Base-by-base conservation (phyloP, 2,329 filamentous ascomycete species). In the Ophiostoma sp. region DNA sequence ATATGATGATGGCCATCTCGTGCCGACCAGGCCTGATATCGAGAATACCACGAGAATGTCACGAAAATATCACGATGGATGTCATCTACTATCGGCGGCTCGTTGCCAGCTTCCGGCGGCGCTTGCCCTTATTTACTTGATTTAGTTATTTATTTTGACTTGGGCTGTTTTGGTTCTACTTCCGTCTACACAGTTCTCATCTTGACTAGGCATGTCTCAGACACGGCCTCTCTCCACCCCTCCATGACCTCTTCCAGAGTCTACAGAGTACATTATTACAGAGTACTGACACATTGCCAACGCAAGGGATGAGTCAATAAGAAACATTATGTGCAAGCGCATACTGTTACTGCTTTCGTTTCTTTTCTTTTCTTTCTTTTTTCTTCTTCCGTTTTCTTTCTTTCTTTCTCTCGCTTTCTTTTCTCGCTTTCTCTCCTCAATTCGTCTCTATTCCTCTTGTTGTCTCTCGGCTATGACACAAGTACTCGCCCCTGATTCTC, bases 161-260 rank as follows among this genome's bases (percentile, higher is more conserved):
- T 52, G 48, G 27, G 0, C 27, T 57, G 52, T 57, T 57, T 57
- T 27, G 52, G 11, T 57, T 57, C 52, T 57, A 11, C 23, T 23
- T 20, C 44, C 10, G 23, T 57, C 52, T 57, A 10, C 7, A 31
- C 27, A 31, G 27, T 17, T 7, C 52, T 57, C 52, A 57, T 57
- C 23, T 57, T 57, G 23, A 27, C n/a, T 57, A 27, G 44, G n/a
- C 52, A 57, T 57, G 52, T 57, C 52, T 57, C 52, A 57, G 52
- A 57, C 52, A 57, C 11, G 44, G 44, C 44, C 17, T n/a, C 20
- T 15, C n/a, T 54, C 52, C 52, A 57, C 52, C 52, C 52, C 27
- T 15, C 48, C 48, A 54, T 23, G 3, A 13, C 44, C 13, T 8
- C 36, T 39, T 11, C 27, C 27, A 31, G 27, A 31, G 39, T 8